Base-by-base conservation (phyloP, 306 rosid genomes). In the Dryas octopetala region DNA sequence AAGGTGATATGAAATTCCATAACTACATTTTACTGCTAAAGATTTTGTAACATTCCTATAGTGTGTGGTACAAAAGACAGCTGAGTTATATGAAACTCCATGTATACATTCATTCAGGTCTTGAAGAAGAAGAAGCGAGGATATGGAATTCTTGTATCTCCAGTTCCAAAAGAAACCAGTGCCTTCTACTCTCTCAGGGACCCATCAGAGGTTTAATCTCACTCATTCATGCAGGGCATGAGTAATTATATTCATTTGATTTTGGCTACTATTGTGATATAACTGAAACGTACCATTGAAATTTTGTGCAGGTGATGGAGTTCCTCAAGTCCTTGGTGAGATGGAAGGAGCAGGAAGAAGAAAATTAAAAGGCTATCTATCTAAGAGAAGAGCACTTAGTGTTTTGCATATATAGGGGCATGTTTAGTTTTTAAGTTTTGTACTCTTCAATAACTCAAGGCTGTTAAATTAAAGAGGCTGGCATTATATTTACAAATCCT, bases 121-220 rank as follows among this genome's bases (percentile, higher is more conserved):
- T 74, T 94, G 79, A 84, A 81, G 68, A 87, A 90, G 77, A 81
- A 80, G 26, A 79, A 85, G 70, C 83, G 51, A 51, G 98, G 98
- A 10, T 91, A 62, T 85, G 98, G 98, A 63, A 91, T 95, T 57
- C 64, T 91, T 81, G 97, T 95, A 17, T 91, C 98, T 59, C 41
- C 91, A 2, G 74, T 76, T 14, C 90, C 85, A 55, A 95, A 95
- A 84, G 93, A 95, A 83, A 90, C 96, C 83, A 82, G 74, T 16
- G 98, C 98, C 26, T 79, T 83, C 9, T 91, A 85, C 85, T 95
- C 98, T 76, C 96, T 95, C 7, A 81, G 75, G 75, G 93, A 91
- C 75, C 82, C 98, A 13, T 66, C 79, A 12, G 96, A 95, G 96
- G 98, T 93, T 10, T 50, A 54, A 78, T 53, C 12, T 71, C 41